These are phyloP conservation scores for Acmispon strigosus DNA, from an alignment of 306 rosid genomes.

Conservation along the genomic window DNA sequence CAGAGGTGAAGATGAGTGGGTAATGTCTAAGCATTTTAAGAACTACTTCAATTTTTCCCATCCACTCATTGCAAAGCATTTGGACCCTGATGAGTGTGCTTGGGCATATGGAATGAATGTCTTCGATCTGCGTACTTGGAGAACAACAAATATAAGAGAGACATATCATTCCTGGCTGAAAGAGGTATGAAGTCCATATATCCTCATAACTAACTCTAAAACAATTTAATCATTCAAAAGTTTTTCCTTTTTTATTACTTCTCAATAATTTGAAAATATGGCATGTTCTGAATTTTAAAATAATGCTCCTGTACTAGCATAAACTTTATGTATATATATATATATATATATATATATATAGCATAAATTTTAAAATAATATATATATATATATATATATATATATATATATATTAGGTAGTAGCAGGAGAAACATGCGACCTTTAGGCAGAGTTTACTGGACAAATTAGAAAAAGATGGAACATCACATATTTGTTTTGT, in stretches of 20 bases:
- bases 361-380: neutral
- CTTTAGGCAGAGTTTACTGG: no score
- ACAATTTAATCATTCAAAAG: neutral
- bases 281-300: neutral
- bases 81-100: slow-evolving; percentile 97
- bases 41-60: slow-evolving; percentile 96
- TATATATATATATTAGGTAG: no score
- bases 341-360: no score
- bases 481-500: no score
- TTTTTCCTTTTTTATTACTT: neutral
- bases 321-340: neutral
- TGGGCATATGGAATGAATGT: slow-evolving; percentile 99
- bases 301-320: neutral
- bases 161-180: slow-evolving; percentile 88
- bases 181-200: slow-evolving; percentile 55
- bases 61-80: slow-evolving; percentile 55
- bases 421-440: no score
- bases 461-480: no score
- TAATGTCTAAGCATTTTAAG: slow-evolving; percentile 87
- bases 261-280: neutral
- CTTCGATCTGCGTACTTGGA: slow-evolving; percentile 85
- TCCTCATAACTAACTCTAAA: neutral
- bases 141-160: slow-evolving; percentile 68
- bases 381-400: neutral
- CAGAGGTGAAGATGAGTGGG: slow-evolving; percentile 95